These are phyloP conservation scores for Vigna mungo DNA, from an alignment of 306 rosid genomes.

Conservation along the genomic window DNA sequence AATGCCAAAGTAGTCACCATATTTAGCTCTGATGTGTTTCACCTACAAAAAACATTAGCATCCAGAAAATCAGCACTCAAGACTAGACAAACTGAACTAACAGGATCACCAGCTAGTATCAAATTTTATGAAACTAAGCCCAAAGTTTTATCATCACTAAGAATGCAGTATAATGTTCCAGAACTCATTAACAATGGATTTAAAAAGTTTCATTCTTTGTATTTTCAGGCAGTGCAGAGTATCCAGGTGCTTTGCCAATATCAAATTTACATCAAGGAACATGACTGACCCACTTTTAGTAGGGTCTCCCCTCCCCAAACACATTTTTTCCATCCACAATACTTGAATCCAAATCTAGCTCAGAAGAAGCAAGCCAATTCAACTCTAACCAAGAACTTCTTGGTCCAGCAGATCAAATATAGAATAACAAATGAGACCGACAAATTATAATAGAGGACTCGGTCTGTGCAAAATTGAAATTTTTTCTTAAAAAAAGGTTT, in stretches of 20 bases:
- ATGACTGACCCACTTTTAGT: no score
- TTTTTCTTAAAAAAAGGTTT: neutral
- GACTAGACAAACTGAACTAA: slow-evolving; percentile 25
- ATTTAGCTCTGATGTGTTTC: slow-evolving; percentile 72
- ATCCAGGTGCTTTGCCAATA: no score
- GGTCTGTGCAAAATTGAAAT: slow-evolving; percentile 1
- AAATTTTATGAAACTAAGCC: slow-evolving; percentile 28
- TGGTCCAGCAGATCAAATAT: neutral
- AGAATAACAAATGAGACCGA: neutral
- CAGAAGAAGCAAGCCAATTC: no score
- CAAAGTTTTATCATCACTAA: slow-evolving; percentile 19
- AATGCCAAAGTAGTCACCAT: slow-evolving; percentile 94
- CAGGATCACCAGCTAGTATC: slow-evolving; percentile 10
- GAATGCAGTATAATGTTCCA: slow-evolving; percentile 34
- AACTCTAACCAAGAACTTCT: no score
- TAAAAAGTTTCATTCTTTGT: slow-evolving; percentile 17
- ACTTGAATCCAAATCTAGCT: no score
- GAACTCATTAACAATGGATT: neutral
- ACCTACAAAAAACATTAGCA: slow-evolving; percentile 57
- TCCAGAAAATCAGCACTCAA: slow-evolving; percentile 31
- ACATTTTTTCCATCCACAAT: no score
- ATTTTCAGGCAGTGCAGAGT: neutral
- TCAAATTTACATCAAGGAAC: no score
- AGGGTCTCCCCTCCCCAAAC: no score
- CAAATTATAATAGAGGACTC: neutral